phyloP scores from a whole-genome alignment of 257 asterid species.

The Henckelia pumila region DNA sequence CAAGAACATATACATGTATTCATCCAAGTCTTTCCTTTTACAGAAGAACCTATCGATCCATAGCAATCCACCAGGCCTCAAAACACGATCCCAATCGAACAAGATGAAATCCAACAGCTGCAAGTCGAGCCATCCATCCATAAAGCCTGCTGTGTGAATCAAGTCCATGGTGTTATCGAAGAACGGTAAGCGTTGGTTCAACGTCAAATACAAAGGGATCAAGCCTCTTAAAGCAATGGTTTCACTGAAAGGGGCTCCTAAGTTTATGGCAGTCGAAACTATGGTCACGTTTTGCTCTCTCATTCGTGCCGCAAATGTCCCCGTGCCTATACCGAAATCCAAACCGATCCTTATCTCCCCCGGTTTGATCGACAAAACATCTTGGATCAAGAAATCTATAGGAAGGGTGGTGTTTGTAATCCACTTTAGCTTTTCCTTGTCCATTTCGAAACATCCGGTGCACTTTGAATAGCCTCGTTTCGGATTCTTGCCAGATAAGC shows the following conservation, averaged over 20 bases:
- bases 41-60: conserved; percentile 74
- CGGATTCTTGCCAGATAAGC: conserved; percentile 73
- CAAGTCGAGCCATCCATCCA: conserved; percentile 53
- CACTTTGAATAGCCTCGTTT: conserved; percentile 60
- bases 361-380: conserved; percentile 33
- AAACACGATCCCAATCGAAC: conserved; percentile 53
- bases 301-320: conserved; percentile 75
- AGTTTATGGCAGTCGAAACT: conserved; percentile 39
- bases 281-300: conserved; percentile 46
- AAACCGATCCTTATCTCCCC: conserved; percentile 47
- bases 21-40: conserved; percentile 36
- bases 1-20: neutral
- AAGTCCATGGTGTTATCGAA: conserved; percentile 79
- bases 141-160: conserved; percentile 48
- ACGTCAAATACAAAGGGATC: conserved; percentile 39
- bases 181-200: conserved; percentile 49
- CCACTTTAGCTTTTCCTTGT: conserved; percentile 44
- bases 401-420: conserved; percentile 29
- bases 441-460: conserved; percentile 47
- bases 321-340: conserved; percentile 44
- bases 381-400: conserved; percentile 37
- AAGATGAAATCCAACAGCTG: conserved; percentile 42
- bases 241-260: conserved; percentile 48
- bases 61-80: conserved; percentile 45
- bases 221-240: conserved; percentile 47